Evolutionary conservation across 2,329 filamentous ascomycete species (phyloP), one percentile per base, ranked within the genome.

Genomic region (Sphaerulina vaccinii): DNA sequence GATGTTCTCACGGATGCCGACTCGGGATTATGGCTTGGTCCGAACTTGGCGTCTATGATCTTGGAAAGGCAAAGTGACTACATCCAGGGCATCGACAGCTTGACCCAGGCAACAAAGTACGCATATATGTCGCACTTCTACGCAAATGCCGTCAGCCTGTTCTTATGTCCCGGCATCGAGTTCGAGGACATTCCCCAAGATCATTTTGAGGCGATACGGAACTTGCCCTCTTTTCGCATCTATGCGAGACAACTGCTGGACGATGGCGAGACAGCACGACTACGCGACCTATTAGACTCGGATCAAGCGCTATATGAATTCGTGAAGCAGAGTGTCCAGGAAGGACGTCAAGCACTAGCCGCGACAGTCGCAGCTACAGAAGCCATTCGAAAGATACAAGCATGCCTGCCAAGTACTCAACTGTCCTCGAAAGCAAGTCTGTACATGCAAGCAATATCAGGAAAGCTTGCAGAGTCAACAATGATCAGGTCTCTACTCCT

Each of bases 51-150:
- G 35, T 75, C 77, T 35, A 79, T 76, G 62, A 76, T 90, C 56
- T 72, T 91, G 16, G 83, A 87, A 55, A 79, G 88, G 23, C 88
- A 93, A 65, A 80, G 80, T 57, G 86, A 91, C 60, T 87, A 92
- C 64, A 82, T 90, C 6, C 85, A 87, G 37, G 88, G 87, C 58
- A 82, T 89, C 13, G 84, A 88, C 51, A 80, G 82, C 7, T 88
- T 92, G 64, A 77, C 85, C 41, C 82, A 82, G 54, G 45, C 49
- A 5, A 63, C 55, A 15, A 67, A 89, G 80, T 93, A 92, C 70
- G 83, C 85, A 1, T 90, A 90, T 65, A 91, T 95, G 88, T 88
- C 85, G 51, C 87, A 90, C 66, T 92, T 88, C 64, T 92, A 89
- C 61, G 86, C 86, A 33, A 92, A 90, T 60, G 82, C 86, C 1